Evolutionary conservation across 768 basidiomycete species (phyloP).

Genomic region (Hebeloma cylindrosporum): DNA sequence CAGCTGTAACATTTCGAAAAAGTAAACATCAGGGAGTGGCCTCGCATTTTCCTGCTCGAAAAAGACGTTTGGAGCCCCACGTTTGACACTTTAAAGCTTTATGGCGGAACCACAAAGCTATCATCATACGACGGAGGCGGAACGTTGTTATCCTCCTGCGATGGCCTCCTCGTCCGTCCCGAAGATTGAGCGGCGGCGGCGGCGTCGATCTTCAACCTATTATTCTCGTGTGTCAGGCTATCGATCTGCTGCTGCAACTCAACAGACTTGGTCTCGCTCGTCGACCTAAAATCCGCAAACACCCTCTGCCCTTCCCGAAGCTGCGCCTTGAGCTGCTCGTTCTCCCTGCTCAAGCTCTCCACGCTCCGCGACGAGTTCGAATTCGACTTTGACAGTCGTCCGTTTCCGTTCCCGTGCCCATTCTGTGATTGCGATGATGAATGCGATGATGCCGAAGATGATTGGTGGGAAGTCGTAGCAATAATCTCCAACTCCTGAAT

Average conservation of each 20-base stretch:
- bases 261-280: constrained; percentile 20
- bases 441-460: constrained; percentile 17
- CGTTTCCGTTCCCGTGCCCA: no score
- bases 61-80: no score
- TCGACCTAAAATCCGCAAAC: constrained; percentile 19
- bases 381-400: not conserved
- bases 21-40: no score
- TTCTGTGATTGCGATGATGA: not conserved
- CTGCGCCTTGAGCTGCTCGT: constrained; percentile 33
- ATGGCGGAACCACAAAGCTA: constrained; percentile 19
- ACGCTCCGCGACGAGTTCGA: constrained; percentile 22
- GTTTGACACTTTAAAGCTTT: no score
- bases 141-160: constrained; percentile 24
- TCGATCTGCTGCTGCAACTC: constrained; percentile 30
- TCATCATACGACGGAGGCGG: constrained; percentile 39
- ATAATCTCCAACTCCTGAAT: constrained; percentile 35
- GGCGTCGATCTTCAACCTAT: constrained; percentile 26
- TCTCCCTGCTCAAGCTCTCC: constrained; percentile 34
- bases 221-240: constrained; percentile 27
- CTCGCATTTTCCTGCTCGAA: no score
- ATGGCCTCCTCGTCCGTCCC: constrained; percentile 2
- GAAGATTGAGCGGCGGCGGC: constrained; percentile 1
- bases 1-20: no score
- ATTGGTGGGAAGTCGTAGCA: constrained; percentile 29
- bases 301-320: constrained; percentile 28